phyloP scores from a whole-genome alignment of 2,329 filamentous ascomycete species.

The Trichoderma sp. region DNA sequence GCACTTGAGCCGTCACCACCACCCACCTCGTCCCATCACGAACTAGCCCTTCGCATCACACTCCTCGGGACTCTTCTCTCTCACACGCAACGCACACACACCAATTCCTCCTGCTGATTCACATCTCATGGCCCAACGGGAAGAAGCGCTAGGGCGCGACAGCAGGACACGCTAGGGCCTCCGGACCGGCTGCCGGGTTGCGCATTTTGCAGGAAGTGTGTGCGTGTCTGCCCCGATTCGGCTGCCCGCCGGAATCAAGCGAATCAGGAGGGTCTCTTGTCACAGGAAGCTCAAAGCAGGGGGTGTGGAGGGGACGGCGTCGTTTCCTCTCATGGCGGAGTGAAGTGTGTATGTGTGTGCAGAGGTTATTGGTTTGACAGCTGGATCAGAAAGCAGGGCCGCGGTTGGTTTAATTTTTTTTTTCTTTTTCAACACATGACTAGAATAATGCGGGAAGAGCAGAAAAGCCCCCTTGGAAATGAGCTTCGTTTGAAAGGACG shows the following conservation, averaged over 20 bases:
- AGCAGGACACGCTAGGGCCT: constrained; percentile 4
- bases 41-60: no score
- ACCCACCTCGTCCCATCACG: not conserved
- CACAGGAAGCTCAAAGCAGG: not conserved
- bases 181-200: constrained; percentile 8
- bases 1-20: constrained; percentile 7
- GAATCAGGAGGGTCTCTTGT: not conserved
- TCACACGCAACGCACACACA: not conserved
- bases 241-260: not conserved
- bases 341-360: not conserved
- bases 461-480: not conserved
- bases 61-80: not conserved
- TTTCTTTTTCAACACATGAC: not conserved
- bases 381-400: not conserved
- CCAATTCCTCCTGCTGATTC: not conserved
- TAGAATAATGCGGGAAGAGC: not conserved
- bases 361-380: not conserved
- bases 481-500: not conserved
- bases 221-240: not conserved
- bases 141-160: constrained; percentile 17
- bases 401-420: not conserved
- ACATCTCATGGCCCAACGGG: not conserved
- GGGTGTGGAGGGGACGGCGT: not conserved
- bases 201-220: not conserved
- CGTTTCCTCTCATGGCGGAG: not conserved